These are phyloP conservation scores for Tetracladium marchalianum DNA, from an alignment of 495 filamentous ascomycete species.

Conservation along the genomic window DNA sequence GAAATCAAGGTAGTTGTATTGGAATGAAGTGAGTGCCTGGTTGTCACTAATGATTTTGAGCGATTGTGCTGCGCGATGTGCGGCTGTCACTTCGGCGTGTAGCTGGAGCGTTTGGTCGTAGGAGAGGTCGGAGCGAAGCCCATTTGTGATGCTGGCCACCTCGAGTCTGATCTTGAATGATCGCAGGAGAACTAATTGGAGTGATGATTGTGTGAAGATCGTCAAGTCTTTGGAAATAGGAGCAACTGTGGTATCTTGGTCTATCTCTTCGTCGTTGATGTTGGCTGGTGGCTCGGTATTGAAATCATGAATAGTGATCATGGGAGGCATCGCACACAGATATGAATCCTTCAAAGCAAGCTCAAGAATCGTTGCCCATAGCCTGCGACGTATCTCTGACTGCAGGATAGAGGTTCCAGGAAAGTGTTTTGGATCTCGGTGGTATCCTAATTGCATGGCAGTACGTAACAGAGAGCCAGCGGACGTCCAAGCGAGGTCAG, in stretches of 20 bases:
- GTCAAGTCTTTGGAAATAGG: conserved; percentile 3
- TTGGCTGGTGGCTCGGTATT: conserved; percentile 47
- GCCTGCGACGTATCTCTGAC: conserved; percentile 55
- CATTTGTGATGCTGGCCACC: conserved; percentile 38
- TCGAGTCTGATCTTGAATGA: conserved; percentile 38
- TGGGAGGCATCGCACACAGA: conserved; percentile 48
- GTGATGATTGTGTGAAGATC: conserved; percentile 37
- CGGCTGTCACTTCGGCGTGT: conserved; percentile 29
- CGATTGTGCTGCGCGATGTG: conserved; percentile 6
- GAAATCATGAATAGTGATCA: conserved; percentile 44
- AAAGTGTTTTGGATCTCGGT: conserved; percentile 42
- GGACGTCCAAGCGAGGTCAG: conserved; percentile 48
- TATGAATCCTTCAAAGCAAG: conserved; percentile 47
- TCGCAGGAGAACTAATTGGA: conserved; percentile 39
- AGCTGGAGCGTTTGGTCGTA: conserved; percentile 42
- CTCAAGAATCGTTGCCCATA: conserved; percentile 59
- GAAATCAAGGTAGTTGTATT: conserved; percentile 28
- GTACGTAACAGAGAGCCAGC: conserved; percentile 47
- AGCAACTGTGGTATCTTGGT: background rate
- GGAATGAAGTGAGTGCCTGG: background rate
- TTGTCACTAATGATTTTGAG: too few species aligned
- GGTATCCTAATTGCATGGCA: conserved; percentile 52
- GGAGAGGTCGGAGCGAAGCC: conserved; percentile 34
- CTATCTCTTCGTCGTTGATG: conserved; percentile 35
- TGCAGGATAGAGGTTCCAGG: conserved; percentile 33